Conservation (phyloP, 139 green algal genomes). For the Raphidocelis subcapitata region DNA sequence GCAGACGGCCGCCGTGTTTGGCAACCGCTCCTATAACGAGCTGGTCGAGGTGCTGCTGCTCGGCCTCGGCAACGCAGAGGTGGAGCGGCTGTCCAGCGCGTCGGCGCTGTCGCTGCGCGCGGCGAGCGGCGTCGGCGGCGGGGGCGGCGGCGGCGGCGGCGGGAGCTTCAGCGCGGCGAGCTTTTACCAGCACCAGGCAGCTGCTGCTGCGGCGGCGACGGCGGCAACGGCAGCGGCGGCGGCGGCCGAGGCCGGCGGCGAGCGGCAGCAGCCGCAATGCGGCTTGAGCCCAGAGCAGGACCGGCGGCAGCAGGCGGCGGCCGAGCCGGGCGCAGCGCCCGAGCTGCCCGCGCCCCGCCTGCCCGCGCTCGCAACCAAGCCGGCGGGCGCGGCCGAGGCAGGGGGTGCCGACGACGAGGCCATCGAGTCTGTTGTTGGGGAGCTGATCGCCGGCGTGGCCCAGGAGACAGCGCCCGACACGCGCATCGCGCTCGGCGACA, state of each 20-base stretch:
- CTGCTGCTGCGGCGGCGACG: neutral
- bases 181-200: neutral
- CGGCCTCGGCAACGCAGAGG: conserved; percentile 4
- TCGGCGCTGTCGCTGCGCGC: neutral
- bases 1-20: conserved; percentile 27
- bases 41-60: conserved; percentile 38
- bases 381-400: neutral
- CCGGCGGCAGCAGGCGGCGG: conserved; percentile 2
- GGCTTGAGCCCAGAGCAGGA: too few relatives aligned
- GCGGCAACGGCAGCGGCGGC: conserved; percentile 7
- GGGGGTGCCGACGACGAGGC: neutral
- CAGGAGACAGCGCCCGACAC: neutral
- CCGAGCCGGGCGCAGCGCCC: neutral
- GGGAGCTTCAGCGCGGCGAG: conserved; percentile 4
- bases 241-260: neutral
- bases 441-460: conserved; percentile 13
- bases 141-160: neutral
- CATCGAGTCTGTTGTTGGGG: conserved; percentile 17
- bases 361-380: neutral
- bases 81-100: neutral
- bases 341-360: neutral
- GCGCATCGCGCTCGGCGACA: conserved; percentile 23
- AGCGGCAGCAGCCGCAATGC: conserved; percentile 4
- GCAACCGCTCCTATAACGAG: conserved; percentile 79
- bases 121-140: neutral